These are phyloP conservation scores for Abrus pulchellus DNA, from an alignment of 306 rosid species.

Conservation along the genomic window DNA sequence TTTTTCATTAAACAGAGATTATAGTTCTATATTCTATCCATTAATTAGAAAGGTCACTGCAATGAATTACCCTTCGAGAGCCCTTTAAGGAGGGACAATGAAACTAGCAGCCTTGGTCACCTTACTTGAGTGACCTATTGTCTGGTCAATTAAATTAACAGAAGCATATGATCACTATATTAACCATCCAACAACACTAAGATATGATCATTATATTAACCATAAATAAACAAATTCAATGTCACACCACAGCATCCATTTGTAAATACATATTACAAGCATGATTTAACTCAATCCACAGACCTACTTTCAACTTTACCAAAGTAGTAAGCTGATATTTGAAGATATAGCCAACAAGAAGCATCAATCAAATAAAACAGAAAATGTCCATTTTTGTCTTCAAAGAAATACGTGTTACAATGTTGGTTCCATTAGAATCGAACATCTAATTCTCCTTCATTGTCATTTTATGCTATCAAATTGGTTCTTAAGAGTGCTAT, in stretches of 20 bases:
- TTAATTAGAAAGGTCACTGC: slow-evolving; percentile 29
- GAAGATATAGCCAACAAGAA: not conserved
- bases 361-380: slow-evolving; percentile 8
- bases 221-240: slow-evolving; percentile 41
- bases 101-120: slow-evolving; percentile 56
- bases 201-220: slow-evolving; percentile 46
- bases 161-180: slow-evolving; percentile 51
- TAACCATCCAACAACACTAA: not conserved
- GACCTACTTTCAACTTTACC: slow-evolving; percentile 42
- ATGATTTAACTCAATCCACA: slow-evolving; percentile 18
- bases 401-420: slow-evolving; percentile 18
- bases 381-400: not conserved
- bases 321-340: slow-evolving; percentile 23
- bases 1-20: slow-evolving; percentile 18
- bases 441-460: not conserved
- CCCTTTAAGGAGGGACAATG: slow-evolving; percentile 70
- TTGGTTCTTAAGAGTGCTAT: not conserved
- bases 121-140: slow-evolving; percentile 62
- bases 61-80: slow-evolving; percentile 75
- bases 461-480: slow-evolving; percentile 7
- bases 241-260: not conserved
- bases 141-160: slow-evolving; percentile 64
- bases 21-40: slow-evolving; percentile 28
- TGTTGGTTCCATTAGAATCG: slow-evolving; percentile 19
- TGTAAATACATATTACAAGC: slow-evolving; percentile 29